phyloP scores from a whole-genome alignment of 345 rosid species.

The Isatis tinctoria region DNA sequence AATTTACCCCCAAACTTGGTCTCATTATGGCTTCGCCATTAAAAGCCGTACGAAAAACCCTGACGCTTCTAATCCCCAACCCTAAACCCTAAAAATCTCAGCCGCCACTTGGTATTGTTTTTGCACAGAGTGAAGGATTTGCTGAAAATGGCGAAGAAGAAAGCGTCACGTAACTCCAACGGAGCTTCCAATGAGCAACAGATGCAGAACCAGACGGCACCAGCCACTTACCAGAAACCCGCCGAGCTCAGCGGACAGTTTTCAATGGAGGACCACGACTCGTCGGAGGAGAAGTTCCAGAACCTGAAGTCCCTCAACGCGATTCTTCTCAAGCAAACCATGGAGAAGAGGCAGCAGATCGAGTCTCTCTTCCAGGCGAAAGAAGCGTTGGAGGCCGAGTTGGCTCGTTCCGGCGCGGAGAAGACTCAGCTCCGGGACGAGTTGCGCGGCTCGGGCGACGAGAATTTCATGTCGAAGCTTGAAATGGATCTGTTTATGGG shows the following conservation, averaged over 20 bases:
- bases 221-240: slow-evolving; percentile 12
- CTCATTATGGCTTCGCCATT: slow-evolving; percentile 12
- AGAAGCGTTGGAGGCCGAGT: slow-evolving; percentile 45
- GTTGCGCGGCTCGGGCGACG: slow-evolving; percentile 38
- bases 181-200: slow-evolving; percentile 18
- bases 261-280: slow-evolving; percentile 39
- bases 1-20: slow-evolving; percentile 16
- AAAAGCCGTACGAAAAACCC: slow-evolving; percentile 18
- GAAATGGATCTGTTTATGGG: slow-evolving; percentile 44
- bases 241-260: slow-evolving; percentile 13
- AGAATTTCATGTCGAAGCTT: slow-evolving; percentile 40
- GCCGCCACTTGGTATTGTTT: slow-evolving; percentile 14
- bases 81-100: slow-evolving; percentile 11
- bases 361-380: slow-evolving; percentile 48
- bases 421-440: slow-evolving; percentile 33
- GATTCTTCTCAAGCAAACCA: slow-evolving; percentile 56
- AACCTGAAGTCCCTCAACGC: slow-evolving; percentile 57
- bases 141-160: slow-evolving; percentile 31
- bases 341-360: slow-evolving; percentile 53
- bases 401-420: slow-evolving; percentile 32
- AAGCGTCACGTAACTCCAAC: slow-evolving; percentile 20
- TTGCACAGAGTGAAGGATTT: not conserved
- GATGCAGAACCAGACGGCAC: not conserved
- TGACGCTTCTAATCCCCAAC: not conserved
- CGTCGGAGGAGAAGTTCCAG: slow-evolving; percentile 47